Base-by-base conservation (phyloP, 2,329 filamentous ascomycete genomes). In the Fusarium xylarioides region DNA sequence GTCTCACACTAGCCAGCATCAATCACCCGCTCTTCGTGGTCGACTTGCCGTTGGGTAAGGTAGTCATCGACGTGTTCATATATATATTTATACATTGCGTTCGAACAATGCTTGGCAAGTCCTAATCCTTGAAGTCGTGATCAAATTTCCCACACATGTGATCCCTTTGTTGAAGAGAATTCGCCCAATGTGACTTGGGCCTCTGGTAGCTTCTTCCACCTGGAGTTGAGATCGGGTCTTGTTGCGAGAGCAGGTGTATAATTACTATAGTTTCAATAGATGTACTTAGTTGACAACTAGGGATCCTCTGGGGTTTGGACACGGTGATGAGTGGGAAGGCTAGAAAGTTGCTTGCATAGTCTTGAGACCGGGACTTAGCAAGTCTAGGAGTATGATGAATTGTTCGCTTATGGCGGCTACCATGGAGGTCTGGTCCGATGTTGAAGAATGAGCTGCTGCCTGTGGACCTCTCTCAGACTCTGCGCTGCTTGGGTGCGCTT, bases 301-400 rank as follows among this genome's bases (percentile, higher is more conserved):
- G n/a, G 18, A 23, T 4, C 18, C n/a, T 43, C n/a, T 23, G 0
- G 0, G 10, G 5, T 6, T 23, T 43, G 2, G 8, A 23, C 1
- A 19, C 14, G 11, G 5, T 43, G 11, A 7, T 23, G n/a, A 2
- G n/a, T 23, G n/a, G n/a, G 19, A 44, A 44, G 42, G 1, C 23
- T 10, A 10, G 18, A 3, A 2, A 7, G 8, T 14, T 46, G 43
- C 11, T 19, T 28, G 43, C 5, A 19, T 14, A 28, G 23, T 28
- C 43, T 28, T 28, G 12, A 21, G 23, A 46, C 43, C 4, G 14
- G 43, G 43, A 10, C 43, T 28, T 14, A 28, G 18, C 1, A 11
- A 18, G 11, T 28, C 12, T 5, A 4, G 43, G 18, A 14, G 23
- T 26, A 28, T 19, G 43, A 28, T 19, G 18, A 37, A 46, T 14